Evolutionary conservation across 2,329 filamentous ascomycete genomes (phyloP).

Genomic region (Monilinia fructicola): DNA sequence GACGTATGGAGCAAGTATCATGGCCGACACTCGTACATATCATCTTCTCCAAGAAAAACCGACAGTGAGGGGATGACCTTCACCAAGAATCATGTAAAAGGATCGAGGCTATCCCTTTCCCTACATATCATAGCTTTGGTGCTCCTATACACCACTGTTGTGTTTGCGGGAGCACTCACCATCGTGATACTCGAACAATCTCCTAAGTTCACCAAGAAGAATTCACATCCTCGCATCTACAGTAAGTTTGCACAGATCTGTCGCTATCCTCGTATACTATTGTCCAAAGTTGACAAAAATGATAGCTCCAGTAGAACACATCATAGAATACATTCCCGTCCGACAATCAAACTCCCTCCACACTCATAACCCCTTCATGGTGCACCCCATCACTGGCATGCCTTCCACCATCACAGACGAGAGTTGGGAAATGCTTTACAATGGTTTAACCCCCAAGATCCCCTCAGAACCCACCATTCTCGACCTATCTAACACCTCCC

Average conservation of each 20-base stretch:
- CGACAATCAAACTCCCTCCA: slow-evolving; percentile 8
- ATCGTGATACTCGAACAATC: slow-evolving; percentile 1
- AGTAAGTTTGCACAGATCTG: not conserved
- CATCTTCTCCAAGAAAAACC: slow-evolving; percentile 10
- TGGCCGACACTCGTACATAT: not conserved
- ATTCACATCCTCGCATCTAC: slow-evolving; percentile 1
- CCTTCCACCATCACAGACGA: not conserved
- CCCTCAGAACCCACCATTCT: too few species aligned
- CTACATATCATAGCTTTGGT: not conserved
- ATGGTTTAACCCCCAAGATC: not conserved
- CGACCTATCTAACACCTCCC: not conserved
- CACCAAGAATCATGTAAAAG: slow-evolving; percentile 1
- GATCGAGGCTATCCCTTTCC: not conserved
- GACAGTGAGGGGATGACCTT: not conserved
- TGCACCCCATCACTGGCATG: slow-evolving; percentile 2
- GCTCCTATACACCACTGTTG: slow-evolving; percentile 4
- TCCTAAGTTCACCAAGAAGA: not conserved
- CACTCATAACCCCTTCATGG: slow-evolving; percentile 9
- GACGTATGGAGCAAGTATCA: not conserved
- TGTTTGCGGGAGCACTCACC: slow-evolving; percentile 8
- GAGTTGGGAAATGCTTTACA: slow-evolving; percentile 14
- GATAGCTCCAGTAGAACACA: slow-evolving; percentile 12
- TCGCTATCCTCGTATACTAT: not conserved
- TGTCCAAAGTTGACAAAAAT: not conserved
- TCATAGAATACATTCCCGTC: slow-evolving; percentile 5